Base-by-base conservation (phyloP, 2,329 filamentous ascomycete genomes). In the Akanthomyces muscarius region DNA sequence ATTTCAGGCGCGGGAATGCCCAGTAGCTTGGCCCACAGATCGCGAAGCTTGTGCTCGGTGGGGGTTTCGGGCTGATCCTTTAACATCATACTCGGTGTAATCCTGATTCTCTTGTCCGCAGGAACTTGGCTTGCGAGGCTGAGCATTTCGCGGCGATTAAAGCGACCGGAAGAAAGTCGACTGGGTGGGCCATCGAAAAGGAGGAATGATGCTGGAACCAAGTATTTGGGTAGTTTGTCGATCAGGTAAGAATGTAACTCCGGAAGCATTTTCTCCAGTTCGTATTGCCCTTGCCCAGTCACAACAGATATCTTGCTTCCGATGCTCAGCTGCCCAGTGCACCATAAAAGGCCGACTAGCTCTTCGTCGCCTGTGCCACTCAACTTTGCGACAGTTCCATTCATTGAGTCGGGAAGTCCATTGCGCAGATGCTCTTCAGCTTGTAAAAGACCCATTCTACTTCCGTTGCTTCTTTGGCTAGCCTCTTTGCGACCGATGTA, bases 11-110 rank as follows among this genome's bases (percentile, higher is more conserved):
- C 30, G 13, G 53, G 30, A 18, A 61, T 45, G 6, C 28, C 42
- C 3, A 66, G 61, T 1, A 64, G 44, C 16, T 53, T 38, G n/a
- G 65, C 66, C 66, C 65, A 67, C 5, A 65, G 21, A 4, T 64
- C 58, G 4, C 66, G 61, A 0, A 67, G 48, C 50, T 62, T 65
- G 28, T 61, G 30, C 51, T 67, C 66, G 25, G 61, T 57, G 6
- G 36, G 21, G 7, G 8, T 63, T 14, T 14, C 47, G 50, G 41
- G 63, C 16, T 8, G 57, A 51, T 21, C 59, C 33, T n/a, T 42
- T 4, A 10, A 41, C 10, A 55, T 16, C 16, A 28, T n/a, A 8
- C n/a, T 33, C 8, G 23, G 41, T 2, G 5, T 21, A 23, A 38
- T 51, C 16, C 38, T n/a, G 42, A 50, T 44, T 47, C 54, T 28